phyloP scores from a whole-genome alignment of 1,284 basidiomycete genomes.

The Ganoderma meredithae region DNA sequence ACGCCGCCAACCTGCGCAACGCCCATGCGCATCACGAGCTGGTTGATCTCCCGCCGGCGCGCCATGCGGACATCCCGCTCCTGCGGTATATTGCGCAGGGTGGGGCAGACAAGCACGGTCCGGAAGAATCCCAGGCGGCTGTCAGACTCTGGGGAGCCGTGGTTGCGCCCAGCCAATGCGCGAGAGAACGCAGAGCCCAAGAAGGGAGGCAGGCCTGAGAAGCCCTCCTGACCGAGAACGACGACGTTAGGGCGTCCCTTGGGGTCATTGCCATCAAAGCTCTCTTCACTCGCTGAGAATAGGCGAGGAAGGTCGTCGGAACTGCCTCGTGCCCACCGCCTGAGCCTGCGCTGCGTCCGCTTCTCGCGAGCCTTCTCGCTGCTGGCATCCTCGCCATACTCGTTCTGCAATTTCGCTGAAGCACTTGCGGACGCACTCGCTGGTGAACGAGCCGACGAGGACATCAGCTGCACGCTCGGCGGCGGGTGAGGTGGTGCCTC shows the following conservation, averaged over 20 bases:
- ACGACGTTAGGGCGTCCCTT: slow-evolving; percentile 55
- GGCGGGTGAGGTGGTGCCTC: slow-evolving; percentile 36
- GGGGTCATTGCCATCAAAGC: slow-evolving; percentile 42
- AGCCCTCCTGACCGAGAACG: slow-evolving; percentile 51
- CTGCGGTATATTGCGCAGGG: slow-evolving; percentile 56
- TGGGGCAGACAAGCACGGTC: slow-evolving; percentile 76
- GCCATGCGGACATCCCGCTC: slow-evolving; percentile 68
- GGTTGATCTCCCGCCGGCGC: slow-evolving; percentile 78
- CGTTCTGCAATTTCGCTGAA: slow-evolving; percentile 42
- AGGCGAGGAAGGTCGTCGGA: slow-evolving; percentile 67
- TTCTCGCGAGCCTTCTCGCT: slow-evolving; percentile 73
- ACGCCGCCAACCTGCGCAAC: slow-evolving; percentile 76
- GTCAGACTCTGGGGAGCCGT: slow-evolving; percentile 31
- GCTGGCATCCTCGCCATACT: slow-evolving; percentile 70
- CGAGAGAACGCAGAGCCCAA: slow-evolving; percentile 33
- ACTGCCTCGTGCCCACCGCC: slow-evolving; percentile 74
- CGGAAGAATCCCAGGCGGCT: slow-evolving; percentile 65
- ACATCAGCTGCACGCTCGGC: slow-evolving; percentile 41
- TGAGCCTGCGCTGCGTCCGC: slow-evolving; percentile 70
- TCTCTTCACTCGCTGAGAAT: slow-evolving; percentile 47
- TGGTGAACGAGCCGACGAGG: slow-evolving; percentile 40
- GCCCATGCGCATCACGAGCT: slow-evolving; percentile 81
- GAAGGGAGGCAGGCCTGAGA: slow-evolving; percentile 39
- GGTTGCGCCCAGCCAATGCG: slow-evolving; percentile 26
- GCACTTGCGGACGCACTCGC: slow-evolving; percentile 19